phyloP scores from a whole-genome alignment of 768 basidiomycete genomes.

The Hirschioporus abietinus region DNA sequence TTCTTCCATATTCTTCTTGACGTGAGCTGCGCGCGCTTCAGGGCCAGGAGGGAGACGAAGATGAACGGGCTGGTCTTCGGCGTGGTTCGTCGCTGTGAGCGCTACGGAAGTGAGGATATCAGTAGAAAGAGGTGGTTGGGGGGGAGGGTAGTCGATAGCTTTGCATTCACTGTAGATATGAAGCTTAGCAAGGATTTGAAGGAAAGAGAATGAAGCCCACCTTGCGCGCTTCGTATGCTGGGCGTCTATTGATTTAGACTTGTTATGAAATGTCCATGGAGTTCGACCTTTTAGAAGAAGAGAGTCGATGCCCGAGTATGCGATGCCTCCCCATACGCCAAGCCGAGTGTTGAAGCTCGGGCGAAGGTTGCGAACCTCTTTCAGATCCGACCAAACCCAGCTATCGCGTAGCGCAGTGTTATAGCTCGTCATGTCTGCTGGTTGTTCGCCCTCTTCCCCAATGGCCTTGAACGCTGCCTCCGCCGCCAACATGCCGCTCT shows the following conservation, averaged over 20 bases:
- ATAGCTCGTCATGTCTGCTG: slow-evolving; percentile 69
- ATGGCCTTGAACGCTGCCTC: slow-evolving; percentile 76
- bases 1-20: slow-evolving; percentile 64
- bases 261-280: slow-evolving; percentile 89
- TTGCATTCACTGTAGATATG: slow-evolving; percentile 40
- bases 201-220: slow-evolving; percentile 17
- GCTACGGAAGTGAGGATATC: slow-evolving; percentile 88
- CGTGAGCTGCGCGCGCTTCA: slow-evolving; percentile 54
- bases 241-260: slow-evolving; percentile 49
- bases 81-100: slow-evolving; percentile 91
- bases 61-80: slow-evolving; percentile 94
- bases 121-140: slow-evolving; percentile 86
- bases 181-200: neutral
- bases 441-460: slow-evolving; percentile 23
- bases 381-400: slow-evolving; percentile 82
- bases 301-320: slow-evolving; percentile 86
- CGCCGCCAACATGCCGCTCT: slow-evolving; percentile 95
- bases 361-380: slow-evolving; percentile 87
- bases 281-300: slow-evolving; percentile 78
- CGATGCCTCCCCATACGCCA: slow-evolving; percentile 82
- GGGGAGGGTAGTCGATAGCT: slow-evolving; percentile 82
- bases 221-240: slow-evolving; percentile 64
- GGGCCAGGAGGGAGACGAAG: slow-evolving; percentile 62
- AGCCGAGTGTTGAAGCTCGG: slow-evolving; percentile 80
- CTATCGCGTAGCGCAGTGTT: slow-evolving; percentile 62